Base-by-base conservation (phyloP, 495 filamentous ascomycete genomes). In the Penicillium pulvis region DNA sequence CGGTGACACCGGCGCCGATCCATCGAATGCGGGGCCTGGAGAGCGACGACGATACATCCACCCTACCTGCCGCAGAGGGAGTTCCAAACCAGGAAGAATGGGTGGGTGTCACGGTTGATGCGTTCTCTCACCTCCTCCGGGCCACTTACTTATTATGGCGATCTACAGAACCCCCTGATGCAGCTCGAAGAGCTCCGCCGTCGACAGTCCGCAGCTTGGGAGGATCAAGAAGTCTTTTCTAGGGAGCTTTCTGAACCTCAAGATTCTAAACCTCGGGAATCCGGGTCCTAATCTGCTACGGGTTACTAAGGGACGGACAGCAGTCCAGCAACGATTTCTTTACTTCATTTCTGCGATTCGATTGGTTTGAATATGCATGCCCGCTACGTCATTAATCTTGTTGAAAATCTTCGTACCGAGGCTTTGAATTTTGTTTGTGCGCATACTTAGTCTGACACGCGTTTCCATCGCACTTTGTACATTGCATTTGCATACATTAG, bases 11-110 rank as follows among this genome's bases (percentile, higher is more conserved):
- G 2, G 90, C 90, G 2, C 90, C 92, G 4, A 82, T 90, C 57
- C 78, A 84, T 30, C 75, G 84, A 59, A 73, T 78, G 45, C 76
- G 67, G 36, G 79, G 82, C 58, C 85, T 78, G 75, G 76, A 75
- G 46, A 71, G 77, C 28, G 82, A 81, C 43, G 79, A 86, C 19
- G 71, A 79, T 47, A 82, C 77, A 7, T 52, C 49, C 55, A 78
- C 81, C 58, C 77, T 95, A 55, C 89, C 90, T 49, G 72, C 73
- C 52, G 92, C 91, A 20, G 85, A 89, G 73, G 91, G 91, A 46
- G 90, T 96, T 54, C 90, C 91, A 57, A 80, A 83, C 69, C 92
- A 96, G 78, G 80, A 82, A 62, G 90, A 95, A 56, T 96, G 92
- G 92, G 91, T 93, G 87, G 85, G 89, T 89, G 73, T 84, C 70